phyloP scores from a whole-genome alignment of 768 basidiomycete species.

The Kwoniella shandongensis region DNA sequence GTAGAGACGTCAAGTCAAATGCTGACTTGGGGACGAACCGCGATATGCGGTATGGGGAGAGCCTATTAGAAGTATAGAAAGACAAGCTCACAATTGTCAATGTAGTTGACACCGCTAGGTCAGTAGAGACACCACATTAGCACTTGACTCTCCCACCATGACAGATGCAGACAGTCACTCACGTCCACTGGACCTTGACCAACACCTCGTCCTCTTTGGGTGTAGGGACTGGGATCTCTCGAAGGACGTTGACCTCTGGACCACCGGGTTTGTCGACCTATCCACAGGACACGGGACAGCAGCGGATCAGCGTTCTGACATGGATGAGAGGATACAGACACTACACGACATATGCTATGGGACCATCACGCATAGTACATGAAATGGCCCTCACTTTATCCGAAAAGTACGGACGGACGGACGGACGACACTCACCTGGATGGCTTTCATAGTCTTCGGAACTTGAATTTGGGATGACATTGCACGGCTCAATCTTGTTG shows the following conservation, averaged over 20 bases:
- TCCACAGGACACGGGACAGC: neutral
- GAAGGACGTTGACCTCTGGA: conserved; percentile 61
- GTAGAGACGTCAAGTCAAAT: neutral
- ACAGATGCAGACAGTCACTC: conserved; percentile 14
- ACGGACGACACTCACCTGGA: conserved; percentile 58
- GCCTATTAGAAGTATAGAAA: neutral
- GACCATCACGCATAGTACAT: no score
- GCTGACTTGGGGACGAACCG: no score
- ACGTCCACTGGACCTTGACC: conserved; percentile 47
- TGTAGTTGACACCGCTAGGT: conserved; percentile 68
- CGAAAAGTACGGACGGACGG: no score
- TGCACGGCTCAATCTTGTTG: neutral
- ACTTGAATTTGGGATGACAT: conserved; percentile 27
- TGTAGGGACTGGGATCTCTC: conserved; percentile 66
- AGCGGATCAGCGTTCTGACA: neutral
- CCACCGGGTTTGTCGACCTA: conserved; percentile 71
- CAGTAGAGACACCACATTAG: neutral
- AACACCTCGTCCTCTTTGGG: conserved; percentile 61
- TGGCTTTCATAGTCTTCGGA: conserved; percentile 65
- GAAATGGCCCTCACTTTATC: no score
- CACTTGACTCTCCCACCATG: no score
- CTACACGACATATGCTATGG: no score
- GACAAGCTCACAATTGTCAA: conserved; percentile 47
- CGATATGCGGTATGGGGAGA: no score
- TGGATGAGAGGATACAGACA: no score